Conservation (phyloP, 441 rosid species). For the Populus trichocarpa region DNA sequence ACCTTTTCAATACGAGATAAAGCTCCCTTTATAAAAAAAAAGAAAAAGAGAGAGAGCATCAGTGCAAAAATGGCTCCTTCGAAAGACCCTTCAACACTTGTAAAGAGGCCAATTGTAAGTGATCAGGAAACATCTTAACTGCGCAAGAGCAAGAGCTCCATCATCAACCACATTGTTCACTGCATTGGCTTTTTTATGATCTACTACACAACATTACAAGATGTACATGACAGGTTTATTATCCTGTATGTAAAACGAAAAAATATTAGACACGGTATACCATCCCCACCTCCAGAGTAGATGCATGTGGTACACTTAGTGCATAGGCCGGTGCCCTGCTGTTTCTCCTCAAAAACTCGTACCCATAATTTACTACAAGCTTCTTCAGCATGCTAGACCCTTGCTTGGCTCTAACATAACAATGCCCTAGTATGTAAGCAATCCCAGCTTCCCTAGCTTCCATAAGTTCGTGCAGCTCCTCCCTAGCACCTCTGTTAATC, state of each 20-base stretch:
- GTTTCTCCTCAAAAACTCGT: conserved; percentile 86
- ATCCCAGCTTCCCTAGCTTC: conserved; percentile 92
- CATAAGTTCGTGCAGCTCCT: conserved; percentile 70
- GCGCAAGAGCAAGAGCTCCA: neutral
- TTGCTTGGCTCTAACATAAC: conserved; percentile 71
- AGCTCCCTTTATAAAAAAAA: too few relatives aligned
- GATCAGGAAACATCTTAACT: neutral
- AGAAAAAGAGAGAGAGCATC: neutral
- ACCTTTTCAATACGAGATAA: too few relatives aligned
- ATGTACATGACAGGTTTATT: conserved; percentile 14
- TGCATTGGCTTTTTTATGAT: neutral
- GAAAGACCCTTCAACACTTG: neutral
- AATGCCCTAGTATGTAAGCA: conserved; percentile 86
- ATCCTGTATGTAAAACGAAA: conserved; percentile 18
- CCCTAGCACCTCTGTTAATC: conserved; percentile 48
- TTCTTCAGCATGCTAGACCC: conserved; percentile 78
- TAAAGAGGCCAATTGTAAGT: neutral
- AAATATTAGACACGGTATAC: conserved; percentile 52
- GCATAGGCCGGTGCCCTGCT: conserved; percentile 52
- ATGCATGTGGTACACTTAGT: conserved; percentile 64
- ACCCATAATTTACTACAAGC: conserved; percentile 60
- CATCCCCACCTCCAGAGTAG: conserved; percentile 96
- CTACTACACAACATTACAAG: conserved; percentile 26
- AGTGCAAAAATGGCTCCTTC: neutral
- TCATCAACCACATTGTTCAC: neutral